Evolutionary conservation across 306 rosid species (phyloP).

Genomic region (Rosa persica): DNA sequence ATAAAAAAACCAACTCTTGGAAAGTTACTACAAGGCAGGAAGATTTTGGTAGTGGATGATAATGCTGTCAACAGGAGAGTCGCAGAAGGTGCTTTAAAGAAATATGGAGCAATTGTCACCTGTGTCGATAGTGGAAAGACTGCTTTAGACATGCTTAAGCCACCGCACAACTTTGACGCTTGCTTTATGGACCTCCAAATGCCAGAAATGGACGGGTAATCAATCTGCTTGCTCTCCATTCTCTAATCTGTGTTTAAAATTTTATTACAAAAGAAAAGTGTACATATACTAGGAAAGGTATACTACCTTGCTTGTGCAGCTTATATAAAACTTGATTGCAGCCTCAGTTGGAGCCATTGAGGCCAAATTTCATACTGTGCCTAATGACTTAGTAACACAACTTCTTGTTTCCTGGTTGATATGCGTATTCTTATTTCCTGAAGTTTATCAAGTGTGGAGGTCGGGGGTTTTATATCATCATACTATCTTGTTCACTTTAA

Average conservation of each 20-base stretch:
- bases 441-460: background rate
- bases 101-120: conserved; percentile 78
- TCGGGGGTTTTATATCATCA: background rate
- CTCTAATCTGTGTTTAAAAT: conserved; percentile 6
- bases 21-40: conserved; percentile 51
- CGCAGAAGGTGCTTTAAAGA: conserved; percentile 80
- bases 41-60: conserved; percentile 90
- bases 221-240: conserved; percentile 21
- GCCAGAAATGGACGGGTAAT: conserved; percentile 99
- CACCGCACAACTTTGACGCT: conserved; percentile 77
- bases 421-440: background rate
- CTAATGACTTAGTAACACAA: background rate
- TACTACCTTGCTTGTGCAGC: background rate
- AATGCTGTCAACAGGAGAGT: conserved; percentile 85
- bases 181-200: conserved; percentile 99
- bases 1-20: conserved; percentile 56
- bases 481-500: background rate
- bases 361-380: background rate
- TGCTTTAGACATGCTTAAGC: conserved; percentile 66
- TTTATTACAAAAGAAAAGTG: conserved; percentile 20
- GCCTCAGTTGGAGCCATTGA: conserved; percentile 1
- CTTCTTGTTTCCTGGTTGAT: background rate
- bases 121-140: conserved; percentile 72
- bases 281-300: background rate
- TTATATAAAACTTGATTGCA: conserved; percentile 6